phyloP scores from a whole-genome alignment of 2,329 filamentous ascomycete genomes.

The Orbilia quercus region DNA sequence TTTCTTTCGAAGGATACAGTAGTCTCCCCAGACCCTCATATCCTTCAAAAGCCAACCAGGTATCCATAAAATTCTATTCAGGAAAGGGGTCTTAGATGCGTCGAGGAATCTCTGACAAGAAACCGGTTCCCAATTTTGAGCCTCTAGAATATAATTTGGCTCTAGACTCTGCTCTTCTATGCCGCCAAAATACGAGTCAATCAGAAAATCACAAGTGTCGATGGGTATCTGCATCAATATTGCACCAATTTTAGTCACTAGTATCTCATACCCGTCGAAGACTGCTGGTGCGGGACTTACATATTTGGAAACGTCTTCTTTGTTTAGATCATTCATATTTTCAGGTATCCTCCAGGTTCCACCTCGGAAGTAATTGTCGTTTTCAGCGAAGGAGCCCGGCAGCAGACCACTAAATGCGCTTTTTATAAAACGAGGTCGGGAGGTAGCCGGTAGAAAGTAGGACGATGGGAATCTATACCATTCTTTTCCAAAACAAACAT shows the following conservation, averaged over 20 bases:
- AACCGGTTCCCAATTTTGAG: conserved; percentile 79
- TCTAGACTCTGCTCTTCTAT: conserved; percentile 74
- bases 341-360: conserved; percentile 84
- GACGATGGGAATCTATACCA: conserved; percentile 98
- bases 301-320: conserved; percentile 88
- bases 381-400: conserved; percentile 88
- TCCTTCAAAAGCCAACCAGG: conserved; percentile 75
- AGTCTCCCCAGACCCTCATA: conserved; percentile 83
- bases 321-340: conserved; percentile 92
- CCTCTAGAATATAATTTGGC: conserved; percentile 81
- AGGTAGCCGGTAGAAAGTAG: conserved; percentile 84
- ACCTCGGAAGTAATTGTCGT: conserved; percentile 61
- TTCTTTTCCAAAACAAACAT: conserved; percentile 90
- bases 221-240: conserved; percentile 70
- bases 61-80: conserved; percentile 84
- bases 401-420: conserved; percentile 90
- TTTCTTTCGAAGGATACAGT: conserved; percentile 72
- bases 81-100: conserved; percentile 75
- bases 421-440: conserved; percentile 87
- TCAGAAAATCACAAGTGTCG: conserved; percentile 79
- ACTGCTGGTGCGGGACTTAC: conserved; percentile 64
- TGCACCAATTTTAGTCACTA: too few species aligned
- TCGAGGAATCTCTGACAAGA: conserved; percentile 85
- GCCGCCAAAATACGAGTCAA: conserved; percentile 83
- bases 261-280: too few species aligned